Evolutionary conservation across 345 rosid species (phyloP).

Genomic region (Sonneratia alba): DNA sequence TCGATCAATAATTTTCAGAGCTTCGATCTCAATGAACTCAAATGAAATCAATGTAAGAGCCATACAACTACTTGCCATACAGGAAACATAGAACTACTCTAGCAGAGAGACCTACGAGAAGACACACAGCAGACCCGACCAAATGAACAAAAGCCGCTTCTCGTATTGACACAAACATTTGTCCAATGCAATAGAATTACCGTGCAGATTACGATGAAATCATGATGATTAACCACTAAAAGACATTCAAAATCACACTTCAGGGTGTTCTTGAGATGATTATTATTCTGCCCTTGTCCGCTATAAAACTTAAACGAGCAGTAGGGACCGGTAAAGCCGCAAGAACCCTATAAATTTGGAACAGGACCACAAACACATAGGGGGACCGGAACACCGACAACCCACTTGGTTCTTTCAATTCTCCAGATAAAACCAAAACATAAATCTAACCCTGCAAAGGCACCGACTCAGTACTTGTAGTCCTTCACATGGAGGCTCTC

Average conservation of each 20-base stretch:
- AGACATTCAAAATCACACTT: neutral
- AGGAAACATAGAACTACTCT: no score
- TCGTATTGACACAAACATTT: no score
- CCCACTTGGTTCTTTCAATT: neutral
- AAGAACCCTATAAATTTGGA: neutral
- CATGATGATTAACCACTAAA: neutral
- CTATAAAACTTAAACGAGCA: neutral
- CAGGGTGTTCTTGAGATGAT: neutral
- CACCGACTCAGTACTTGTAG: slow-evolving; percentile 56
- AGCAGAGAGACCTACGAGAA: no score
- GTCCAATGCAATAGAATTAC: no score
- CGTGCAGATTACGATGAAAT: no score
- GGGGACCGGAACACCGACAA: neutral
- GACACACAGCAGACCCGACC: no score
- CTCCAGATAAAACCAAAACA: neutral
- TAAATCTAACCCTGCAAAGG: neutral
- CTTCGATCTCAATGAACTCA: no score
- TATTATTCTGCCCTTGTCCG: neutral
- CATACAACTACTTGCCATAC: no score
- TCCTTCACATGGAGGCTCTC: slow-evolving; percentile 92
- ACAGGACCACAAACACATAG: no score
- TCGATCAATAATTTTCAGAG: no score
- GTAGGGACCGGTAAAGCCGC: neutral
- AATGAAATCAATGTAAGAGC: no score
- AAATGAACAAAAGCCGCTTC: no score